Evolutionary conservation across 169 alveolate genomes (phyloP).

Genomic region (Cryptosporidium xiaoi): DNA sequence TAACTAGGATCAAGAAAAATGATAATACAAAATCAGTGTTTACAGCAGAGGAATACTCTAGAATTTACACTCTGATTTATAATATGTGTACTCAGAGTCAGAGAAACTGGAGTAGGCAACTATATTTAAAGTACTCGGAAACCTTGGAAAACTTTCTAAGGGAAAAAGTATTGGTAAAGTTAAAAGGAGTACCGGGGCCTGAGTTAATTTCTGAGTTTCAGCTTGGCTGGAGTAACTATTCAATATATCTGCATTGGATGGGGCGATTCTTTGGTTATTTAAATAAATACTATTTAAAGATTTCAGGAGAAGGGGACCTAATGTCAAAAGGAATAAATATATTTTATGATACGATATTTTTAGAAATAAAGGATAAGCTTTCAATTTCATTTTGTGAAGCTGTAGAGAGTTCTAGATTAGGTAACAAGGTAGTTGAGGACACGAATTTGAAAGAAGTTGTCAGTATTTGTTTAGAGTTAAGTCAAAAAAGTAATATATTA

Average conservation of each 20-base stretch:
- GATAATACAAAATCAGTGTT: conserved; percentile 67
- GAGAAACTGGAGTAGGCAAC: conserved; percentile 56
- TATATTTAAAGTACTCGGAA: conserved; percentile 48
- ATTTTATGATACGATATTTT: conserved; percentile 39
- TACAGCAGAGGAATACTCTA: conserved; percentile 78
- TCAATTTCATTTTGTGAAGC: conserved; percentile 40
- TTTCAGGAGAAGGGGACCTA: conserved; percentile 58
- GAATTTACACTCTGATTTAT: conserved; percentile 78
- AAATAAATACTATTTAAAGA: conserved; percentile 77
- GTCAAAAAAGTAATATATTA: conserved; percentile 32
- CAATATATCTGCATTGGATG: conserved; percentile 83
- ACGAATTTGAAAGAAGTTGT: conserved; percentile 18
- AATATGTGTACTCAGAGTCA: conserved; percentile 79
- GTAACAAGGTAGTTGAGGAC: conserved; percentile 22
- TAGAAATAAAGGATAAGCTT: conserved; percentile 17
- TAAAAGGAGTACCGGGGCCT: conserved; percentile 5
- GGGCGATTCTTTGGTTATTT: conserved; percentile 84
- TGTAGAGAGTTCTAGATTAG: conserved; percentile 17
- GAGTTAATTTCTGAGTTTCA: conserved; percentile 76
- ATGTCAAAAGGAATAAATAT: conserved; percentile 51
- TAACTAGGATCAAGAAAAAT: conserved; percentile 46
- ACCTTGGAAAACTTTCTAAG: conserved; percentile 59
- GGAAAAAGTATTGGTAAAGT: conserved; percentile 18
- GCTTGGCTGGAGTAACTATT: conserved; percentile 82
- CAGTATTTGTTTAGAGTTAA: conserved; percentile 44